Base-by-base conservation (phyloP, 23 red algal genomes). In the Gracilariopsis chorda region DNA sequence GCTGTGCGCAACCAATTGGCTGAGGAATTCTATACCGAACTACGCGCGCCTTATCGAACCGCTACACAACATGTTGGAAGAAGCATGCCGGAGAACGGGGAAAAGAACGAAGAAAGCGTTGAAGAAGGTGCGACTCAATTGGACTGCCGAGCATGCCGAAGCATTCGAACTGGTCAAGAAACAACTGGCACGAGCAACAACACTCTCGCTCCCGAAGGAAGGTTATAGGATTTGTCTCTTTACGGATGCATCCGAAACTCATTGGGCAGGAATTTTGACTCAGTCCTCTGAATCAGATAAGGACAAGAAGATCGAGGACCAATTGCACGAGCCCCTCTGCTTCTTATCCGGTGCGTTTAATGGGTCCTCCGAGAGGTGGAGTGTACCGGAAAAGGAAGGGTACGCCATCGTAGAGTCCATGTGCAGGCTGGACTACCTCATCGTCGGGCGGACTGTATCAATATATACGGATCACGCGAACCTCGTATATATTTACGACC, bases 41-140 rank as follows among this genome's bases (percentile, higher is more conserved):
- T 80, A 53, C 10, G 37, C 75, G 35, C 24, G 20, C 10, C 49
- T 39, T 12, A 48, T 48, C 43, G 20, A 23, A 32, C 46, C 23
- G 24, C 43, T 80, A 27, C 43, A 52, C 27, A 35, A 7, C 35
- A 42, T 80, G 7, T 39, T 80, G 39, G 75, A 80, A 52, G 30
- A 42, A 12, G 75, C 49, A 21, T 80, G 28, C 75, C 27, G 25
- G 23, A 80, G 56, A 48, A 7, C 41, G 23, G 43, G 75, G n/a
- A 80, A 80, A 35, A 25, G 75, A 57, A 80, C 39, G 23, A 80
- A 80, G 75, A 4, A 7, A 48, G 75, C 43, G 56, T 23, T 80
- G 11, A 19, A 39, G 7, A 80, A 80, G 27, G 35, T 51, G 49
- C 24, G 7, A 23, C 30, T 80, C 46, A 23, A 20, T 29, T 80